Base-by-base conservation (phyloP, 805 yeast genomes). In the Kluyveromyces nonfermentans region DNA sequence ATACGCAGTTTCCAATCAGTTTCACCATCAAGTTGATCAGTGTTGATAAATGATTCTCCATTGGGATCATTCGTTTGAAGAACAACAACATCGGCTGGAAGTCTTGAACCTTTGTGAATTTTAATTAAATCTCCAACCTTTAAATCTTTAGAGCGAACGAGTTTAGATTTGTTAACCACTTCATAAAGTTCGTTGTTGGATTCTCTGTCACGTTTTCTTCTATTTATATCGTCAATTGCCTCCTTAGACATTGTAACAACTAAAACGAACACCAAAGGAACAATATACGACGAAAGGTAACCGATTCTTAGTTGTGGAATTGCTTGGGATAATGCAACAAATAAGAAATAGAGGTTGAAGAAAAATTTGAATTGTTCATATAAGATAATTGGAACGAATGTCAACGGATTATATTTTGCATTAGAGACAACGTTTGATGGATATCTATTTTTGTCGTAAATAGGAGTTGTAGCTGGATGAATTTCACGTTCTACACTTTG, bases 1-100 rank as follows among this genome's bases (percentile, higher is more conserved):
- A 85, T 67, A 54, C 98, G 71, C 44, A 93, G 70, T 62, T 93
- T 93, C 99, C 99, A 93, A 66, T 93, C 99, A 5, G 99, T 93
- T 63, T 93, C 99, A 59, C 99, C 99, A 63, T 93, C 99, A 41
- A 93, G 70, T 65, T 93, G 99, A 68, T 93, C 99, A 0, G 99
- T 93, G 55, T 95, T 85, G 50, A 93, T 85, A 56, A 94, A 93
- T 1, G 89, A 75, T 58, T 93, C 99, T 7, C 96, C 97, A 3
- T 75, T 71, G 2, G 71, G 59, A 58, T 86, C 96, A 45, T 87
- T 80, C 1, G 96, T 81, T 58, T 86, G 94, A 36, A 93, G 65
- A 21, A 93, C 64, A 7, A 93, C 68, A 78, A 88, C 73, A 63
- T 93, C 99, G 0, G 98, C 97, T 0, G 99, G 99, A 2, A 93